A percentile compares a stretch with the other conserved stretches of the same genome.
Conservation (phyloP, 2,329 filamentous ascomycete genomes). For the Calonectria pseudoreteaudii region DNA sequence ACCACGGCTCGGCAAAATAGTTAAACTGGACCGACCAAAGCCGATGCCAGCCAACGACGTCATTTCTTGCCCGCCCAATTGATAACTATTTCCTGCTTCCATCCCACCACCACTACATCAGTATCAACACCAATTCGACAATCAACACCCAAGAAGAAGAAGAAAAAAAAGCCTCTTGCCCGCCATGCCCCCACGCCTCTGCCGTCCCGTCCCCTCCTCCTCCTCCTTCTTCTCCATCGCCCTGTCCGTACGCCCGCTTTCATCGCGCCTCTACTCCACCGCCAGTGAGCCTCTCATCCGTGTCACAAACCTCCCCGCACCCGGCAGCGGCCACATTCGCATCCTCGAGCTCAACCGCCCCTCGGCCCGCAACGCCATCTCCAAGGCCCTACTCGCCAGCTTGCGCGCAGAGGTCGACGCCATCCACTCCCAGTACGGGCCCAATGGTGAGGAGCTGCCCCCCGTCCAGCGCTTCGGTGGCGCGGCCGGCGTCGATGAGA, state of each 20-base stretch:
- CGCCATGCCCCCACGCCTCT: conserved; percentile 51
- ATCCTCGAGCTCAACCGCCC: conserved; percentile 90
- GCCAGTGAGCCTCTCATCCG: conserved; percentile 69
- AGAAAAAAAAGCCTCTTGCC: neutral
- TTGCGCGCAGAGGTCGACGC: conserved; percentile 79
- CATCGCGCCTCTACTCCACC: conserved; percentile 56
- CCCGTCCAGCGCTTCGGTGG: conserved; percentile 57
- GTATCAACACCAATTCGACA: conserved; percentile 6
- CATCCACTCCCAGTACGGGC: conserved; percentile 73
- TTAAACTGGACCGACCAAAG: conserved; percentile 20
- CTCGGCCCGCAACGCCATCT: conserved; percentile 90
- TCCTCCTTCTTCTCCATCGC: conserved; percentile 17
- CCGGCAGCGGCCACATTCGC: conserved; percentile 85
- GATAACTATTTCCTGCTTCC: neutral
- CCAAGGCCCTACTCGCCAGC: conserved; percentile 77
- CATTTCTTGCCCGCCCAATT: conserved; percentile 10
- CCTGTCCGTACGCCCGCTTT: conserved; percentile 29
- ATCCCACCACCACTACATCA: neutral
- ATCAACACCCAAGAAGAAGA: neutral
- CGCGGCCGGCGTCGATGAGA: conserved; percentile 56
- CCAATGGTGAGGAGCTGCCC: conserved; percentile 64
- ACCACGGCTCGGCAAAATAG: conserved; percentile 9
- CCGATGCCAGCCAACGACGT: conserved; percentile 28
- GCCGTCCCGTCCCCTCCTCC: conserved; percentile 46
- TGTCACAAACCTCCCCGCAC: conserved; percentile 80